Conservation (phyloP, 2,329 filamentous ascomycete species). For the Exserohilum turcica region DNA sequence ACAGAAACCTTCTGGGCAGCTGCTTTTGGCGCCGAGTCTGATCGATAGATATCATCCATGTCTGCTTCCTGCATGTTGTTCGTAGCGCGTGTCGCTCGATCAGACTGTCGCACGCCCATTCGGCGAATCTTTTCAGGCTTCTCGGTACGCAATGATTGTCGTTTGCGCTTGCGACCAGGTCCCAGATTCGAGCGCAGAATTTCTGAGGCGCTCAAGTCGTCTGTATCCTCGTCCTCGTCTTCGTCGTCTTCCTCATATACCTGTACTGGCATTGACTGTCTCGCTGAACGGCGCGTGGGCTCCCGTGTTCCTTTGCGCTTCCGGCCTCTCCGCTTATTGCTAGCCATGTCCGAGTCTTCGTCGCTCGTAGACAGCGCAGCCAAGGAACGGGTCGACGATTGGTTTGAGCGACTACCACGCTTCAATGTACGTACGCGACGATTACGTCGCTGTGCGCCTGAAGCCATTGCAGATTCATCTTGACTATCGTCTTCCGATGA, state of each 20-base stretch:
- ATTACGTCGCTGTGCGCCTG: conserved; percentile 21
- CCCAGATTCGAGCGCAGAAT: conserved; percentile 52
- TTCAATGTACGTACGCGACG: conserved; percentile 20
- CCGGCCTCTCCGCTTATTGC: conserved; percentile 20
- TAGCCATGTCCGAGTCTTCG: conserved; percentile 21
- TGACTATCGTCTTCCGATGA: conserved; percentile 39
- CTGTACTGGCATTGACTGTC: conserved; percentile 21
- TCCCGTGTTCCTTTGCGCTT: conserved; percentile 24
- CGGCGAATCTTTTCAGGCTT: conserved; percentile 28
- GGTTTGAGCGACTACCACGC: conserved; percentile 10
- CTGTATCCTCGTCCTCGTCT: conserved; percentile 40
- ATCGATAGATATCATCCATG: conserved; percentile 63
- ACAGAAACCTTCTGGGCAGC: conserved; percentile 62
- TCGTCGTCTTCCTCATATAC: conserved; percentile 31
- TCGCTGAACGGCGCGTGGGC: conserved; percentile 38
- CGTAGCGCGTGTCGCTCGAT: conserved; percentile 52
- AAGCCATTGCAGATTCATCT: conserved; percentile 18
- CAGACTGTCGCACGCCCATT: conserved; percentile 50
- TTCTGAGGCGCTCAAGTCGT: conserved; percentile 35
- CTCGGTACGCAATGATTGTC: conserved; percentile 15
- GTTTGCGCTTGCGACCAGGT: conserved; percentile 48
- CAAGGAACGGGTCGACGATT: conserved; percentile 13
- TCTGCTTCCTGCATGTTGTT: conserved; percentile 60
- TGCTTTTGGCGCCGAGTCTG: conserved; percentile 48
- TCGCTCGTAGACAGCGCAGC: conserved; percentile 29